These are phyloP conservation scores for Pythium oligandrum DNA, from an alignment of 352 stramenopile species.

Conservation along the genomic window DNA sequence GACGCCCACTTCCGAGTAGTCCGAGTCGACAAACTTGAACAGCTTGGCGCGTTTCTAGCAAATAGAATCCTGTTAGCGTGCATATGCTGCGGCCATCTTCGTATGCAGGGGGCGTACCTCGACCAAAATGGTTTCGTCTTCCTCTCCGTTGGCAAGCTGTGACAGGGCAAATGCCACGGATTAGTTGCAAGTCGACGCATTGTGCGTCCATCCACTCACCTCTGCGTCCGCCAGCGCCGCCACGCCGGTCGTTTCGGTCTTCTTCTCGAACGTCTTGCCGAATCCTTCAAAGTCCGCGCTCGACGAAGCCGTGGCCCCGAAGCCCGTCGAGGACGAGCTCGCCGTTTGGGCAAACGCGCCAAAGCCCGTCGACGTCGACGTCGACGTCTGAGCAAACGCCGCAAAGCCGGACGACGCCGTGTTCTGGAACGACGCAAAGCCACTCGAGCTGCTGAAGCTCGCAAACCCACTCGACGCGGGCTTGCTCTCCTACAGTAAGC, in stretches of 20 bases:
- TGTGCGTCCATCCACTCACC: slow-evolving; percentile 19
- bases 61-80: slow-evolving; percentile 1
- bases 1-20: slow-evolving; percentile 75
- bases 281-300: slow-evolving; percentile 13
- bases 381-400: slow-evolving; percentile 32
- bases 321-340: slow-evolving; percentile 14
- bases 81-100: not conserved
- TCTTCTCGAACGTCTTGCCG: slow-evolving; percentile 25
- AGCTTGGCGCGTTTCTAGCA: slow-evolving; percentile 72
- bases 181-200: not conserved
- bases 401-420: slow-evolving; percentile 39
- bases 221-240: slow-evolving; percentile 61
- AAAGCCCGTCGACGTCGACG: slow-evolving; percentile 28
- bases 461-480: slow-evolving; percentile 39
- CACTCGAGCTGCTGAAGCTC: slow-evolving; percentile 48
- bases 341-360: slow-evolving; percentile 27
- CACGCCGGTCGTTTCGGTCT: slow-evolving; percentile 38
- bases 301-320: slow-evolving; percentile 30
- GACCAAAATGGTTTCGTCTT: slow-evolving; percentile 61
- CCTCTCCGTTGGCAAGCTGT: slow-evolving; percentile 67
- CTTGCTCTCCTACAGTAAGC: too few relatives aligned
- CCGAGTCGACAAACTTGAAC: slow-evolving; percentile 69
- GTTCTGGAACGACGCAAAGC: slow-evolving; percentile 57
- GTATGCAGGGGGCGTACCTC: slow-evolving; percentile 30
- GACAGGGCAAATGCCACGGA: not conserved